A percentile compares a stretch with the other conserved stretches of the same genome.
Conservation (phyloP, 78 protist genomes). For the Dictyostelium firmibasis region DNA sequence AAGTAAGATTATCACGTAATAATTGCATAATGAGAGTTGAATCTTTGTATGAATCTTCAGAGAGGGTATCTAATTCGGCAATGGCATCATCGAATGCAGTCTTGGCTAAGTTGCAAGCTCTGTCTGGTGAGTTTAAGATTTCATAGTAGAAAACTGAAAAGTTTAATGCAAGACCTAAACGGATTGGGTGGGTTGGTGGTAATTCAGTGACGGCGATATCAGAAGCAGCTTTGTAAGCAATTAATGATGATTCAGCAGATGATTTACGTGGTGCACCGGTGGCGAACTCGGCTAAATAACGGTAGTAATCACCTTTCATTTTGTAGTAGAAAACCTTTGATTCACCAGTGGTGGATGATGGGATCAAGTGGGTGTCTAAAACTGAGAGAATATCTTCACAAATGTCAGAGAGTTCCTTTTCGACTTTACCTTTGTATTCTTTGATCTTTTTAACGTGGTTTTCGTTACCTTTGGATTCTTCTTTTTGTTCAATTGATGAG, state of each 20-base stretch:
- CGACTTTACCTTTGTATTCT: constrained; percentile 91
- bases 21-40: constrained; percentile 98
- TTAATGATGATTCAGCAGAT: constrained; percentile 90
- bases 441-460: constrained; percentile 72
- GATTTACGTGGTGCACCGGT: constrained; percentile 84
- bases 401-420: constrained; percentile 92
- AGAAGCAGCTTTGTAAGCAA: constrained; percentile 95
- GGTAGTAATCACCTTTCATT: constrained; percentile 98
- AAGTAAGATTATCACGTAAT: constrained; percentile 98
- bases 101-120: constrained; percentile 96
- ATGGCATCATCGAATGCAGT: constrained; percentile 96
- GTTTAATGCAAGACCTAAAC: constrained; percentile 99
- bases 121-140: constrained; percentile 93
- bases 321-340: constrained; percentile 97
- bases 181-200: constrained; percentile 98
- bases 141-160: constrained; percentile 99
- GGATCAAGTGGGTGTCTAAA: constrained; percentile 92
- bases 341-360: constrained; percentile 85
- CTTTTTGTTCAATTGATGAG: constrained; percentile 94
- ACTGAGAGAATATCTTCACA: constrained; percentile 91
- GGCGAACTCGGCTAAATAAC: constrained; percentile 98
- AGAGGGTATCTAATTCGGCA: constrained; percentile 96
- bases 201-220: constrained; percentile 89
- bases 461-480: constrained; percentile 88
- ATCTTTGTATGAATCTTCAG: constrained; percentile 98